A percentile compares a stretch with the other conserved stretches of the same genome.
Evolutionary conservation across 2,329 filamentous ascomycete species (phyloP).

Genomic region (Orbilia blumenaviensis): DNA sequence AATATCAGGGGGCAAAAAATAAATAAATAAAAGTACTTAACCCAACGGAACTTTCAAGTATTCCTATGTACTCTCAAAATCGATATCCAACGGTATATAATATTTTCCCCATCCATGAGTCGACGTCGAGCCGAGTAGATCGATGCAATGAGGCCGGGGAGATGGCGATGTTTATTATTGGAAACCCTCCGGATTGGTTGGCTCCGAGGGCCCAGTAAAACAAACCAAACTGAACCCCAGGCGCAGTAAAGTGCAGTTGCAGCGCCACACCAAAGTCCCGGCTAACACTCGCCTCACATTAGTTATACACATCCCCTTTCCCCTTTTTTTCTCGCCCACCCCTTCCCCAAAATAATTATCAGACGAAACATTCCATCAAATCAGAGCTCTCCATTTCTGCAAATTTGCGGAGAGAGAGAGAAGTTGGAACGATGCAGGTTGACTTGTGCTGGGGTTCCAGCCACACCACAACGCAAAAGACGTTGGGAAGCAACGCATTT

Average conservation of each 20-base stretch:
- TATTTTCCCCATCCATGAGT: too few relatives aligned
- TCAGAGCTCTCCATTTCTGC: neutral
- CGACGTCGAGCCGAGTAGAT: too few relatives aligned
- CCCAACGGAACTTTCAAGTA: too few relatives aligned
- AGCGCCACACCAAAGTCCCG: constrained; percentile 5
- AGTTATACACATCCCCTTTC: neutral
- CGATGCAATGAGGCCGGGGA: too few relatives aligned
- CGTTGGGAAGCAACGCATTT: constrained; percentile 33
- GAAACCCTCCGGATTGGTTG: constrained; percentile 33
- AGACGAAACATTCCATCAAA: constrained; percentile 14
- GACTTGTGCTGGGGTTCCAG: constrained; percentile 4
- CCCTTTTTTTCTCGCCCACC: constrained; percentile 4
- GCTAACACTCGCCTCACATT: neutral
- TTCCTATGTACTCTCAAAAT: too few relatives aligned
- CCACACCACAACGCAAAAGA: constrained; percentile 41
- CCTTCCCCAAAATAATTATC: neutral
- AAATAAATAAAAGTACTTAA: too few relatives aligned
- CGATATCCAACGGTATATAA: too few relatives aligned
- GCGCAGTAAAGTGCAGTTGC: neutral
- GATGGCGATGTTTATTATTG: neutral
- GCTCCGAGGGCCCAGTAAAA: too few relatives aligned
- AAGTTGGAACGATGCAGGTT: neutral
- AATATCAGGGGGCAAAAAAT: too few relatives aligned
- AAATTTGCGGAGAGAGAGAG: constrained; percentile 10
- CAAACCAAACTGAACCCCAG: too few relatives aligned